Evolutionary conservation across 2,329 filamentous ascomycete species (phyloP).

Genomic region (Scedosporium apiospermum): DNA sequence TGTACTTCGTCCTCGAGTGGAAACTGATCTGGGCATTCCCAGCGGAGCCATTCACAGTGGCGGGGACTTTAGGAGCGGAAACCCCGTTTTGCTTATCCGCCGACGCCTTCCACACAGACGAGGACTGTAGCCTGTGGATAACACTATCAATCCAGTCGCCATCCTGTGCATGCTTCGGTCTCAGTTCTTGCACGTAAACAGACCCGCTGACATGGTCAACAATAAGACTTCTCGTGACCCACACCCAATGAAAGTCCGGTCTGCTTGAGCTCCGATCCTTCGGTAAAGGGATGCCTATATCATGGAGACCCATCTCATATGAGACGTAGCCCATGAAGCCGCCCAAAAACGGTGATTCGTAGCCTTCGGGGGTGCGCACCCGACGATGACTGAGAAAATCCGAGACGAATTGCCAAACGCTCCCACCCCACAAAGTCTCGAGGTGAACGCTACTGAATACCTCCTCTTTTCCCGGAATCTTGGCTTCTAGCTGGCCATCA

Average conservation of each 20-base stretch:
- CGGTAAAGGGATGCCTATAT: slow-evolving; percentile 36
- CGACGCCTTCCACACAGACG: neutral
- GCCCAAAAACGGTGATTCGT: slow-evolving; percentile 55
- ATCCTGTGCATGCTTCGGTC: slow-evolving; percentile 10
- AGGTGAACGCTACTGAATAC: slow-evolving; percentile 19
- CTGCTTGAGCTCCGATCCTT: slow-evolving; percentile 28
- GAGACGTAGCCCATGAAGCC: slow-evolving; percentile 79
- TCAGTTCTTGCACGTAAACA: slow-evolving; percentile 60
- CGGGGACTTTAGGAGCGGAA: neutral
- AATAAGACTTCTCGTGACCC: slow-evolving; percentile 68
- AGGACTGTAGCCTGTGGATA: slow-evolving; percentile 20
- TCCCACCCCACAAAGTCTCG: slow-evolving; percentile 13
- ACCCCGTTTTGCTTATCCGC: neutral
- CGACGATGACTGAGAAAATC: slow-evolving; percentile 28
- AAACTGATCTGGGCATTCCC: slow-evolving; percentile 19
- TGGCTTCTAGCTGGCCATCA: slow-evolving; percentile 24
- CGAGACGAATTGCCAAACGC: slow-evolving; percentile 42
- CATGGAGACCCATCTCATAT: slow-evolving; percentile 70
- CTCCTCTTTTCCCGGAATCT: neutral
- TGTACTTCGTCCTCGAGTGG: slow-evolving; percentile 45
- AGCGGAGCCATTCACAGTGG: neutral
- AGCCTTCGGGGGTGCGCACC: slow-evolving; percentile 10
- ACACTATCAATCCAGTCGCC: slow-evolving; percentile 22
- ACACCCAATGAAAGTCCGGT: slow-evolving; percentile 67
- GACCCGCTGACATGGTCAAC: slow-evolving; percentile 58